A percentile compares a stretch with the other conserved stretches of the same genome.
Conservation (phyloP, 1,284 basidiomycete species). For the Austroboletus niveus region DNA sequence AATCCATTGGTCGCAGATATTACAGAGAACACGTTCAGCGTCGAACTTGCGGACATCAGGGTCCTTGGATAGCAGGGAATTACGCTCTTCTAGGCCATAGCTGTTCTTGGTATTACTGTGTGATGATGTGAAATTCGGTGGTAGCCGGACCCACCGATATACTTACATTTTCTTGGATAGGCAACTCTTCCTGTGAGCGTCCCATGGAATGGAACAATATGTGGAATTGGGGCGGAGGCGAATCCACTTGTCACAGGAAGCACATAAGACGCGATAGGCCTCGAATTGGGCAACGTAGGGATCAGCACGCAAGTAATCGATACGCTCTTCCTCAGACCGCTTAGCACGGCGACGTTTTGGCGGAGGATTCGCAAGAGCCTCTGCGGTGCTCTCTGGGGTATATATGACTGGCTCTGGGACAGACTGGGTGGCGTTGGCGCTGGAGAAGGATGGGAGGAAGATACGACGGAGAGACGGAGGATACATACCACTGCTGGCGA, state of each 20-base stretch:
- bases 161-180: slow-evolving; percentile 67
- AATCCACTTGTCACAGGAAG: slow-evolving; percentile 79
- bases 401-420: slow-evolving; percentile 38
- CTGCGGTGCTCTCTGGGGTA: slow-evolving; percentile 41
- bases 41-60: slow-evolving; percentile 69
- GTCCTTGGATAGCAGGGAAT: slow-evolving; percentile 56
- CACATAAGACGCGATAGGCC: slow-evolving; percentile 74
- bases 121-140: slow-evolving; percentile 12
- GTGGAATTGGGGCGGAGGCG: slow-evolving; percentile 76
- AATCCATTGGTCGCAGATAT: slow-evolving; percentile 66
- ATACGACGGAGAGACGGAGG: slow-evolving; percentile 1
- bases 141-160: slow-evolving; percentile 5
- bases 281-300: slow-evolving; percentile 78
- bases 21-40: slow-evolving; percentile 64
- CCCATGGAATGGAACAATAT: slow-evolving; percentile 83
- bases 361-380: slow-evolving; percentile 43
- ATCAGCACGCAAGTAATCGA: slow-evolving; percentile 67
- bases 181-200: slow-evolving; percentile 74
- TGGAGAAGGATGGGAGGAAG: slow-evolving; percentile 8
- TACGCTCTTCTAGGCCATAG: slow-evolving; percentile 58
- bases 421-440: slow-evolving; percentile 34
- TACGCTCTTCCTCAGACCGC: slow-evolving; percentile 74
- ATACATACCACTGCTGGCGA: slow-evolving; percentile 53
- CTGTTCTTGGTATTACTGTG: slow-evolving; percentile 46
- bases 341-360: slow-evolving; percentile 68